These are phyloP conservation scores for Ceratocystis eucalypticola DNA, from an alignment of 2,329 filamentous ascomycete genomes.

Conservation along the genomic window DNA sequence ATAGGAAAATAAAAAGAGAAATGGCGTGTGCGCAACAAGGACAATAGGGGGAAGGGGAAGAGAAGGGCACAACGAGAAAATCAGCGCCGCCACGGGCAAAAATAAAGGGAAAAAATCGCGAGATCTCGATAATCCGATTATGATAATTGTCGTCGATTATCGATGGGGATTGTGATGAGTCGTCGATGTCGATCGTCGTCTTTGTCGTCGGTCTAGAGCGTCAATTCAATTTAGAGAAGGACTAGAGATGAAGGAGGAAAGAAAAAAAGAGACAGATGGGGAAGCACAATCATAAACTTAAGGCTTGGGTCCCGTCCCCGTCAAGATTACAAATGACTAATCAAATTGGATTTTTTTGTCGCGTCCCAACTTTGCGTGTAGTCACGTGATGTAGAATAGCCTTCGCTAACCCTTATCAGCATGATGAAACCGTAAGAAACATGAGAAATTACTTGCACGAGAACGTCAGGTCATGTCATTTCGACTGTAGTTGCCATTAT, in stretches of 20 bases:
- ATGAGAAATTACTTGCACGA: too few species aligned
- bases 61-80: too few species aligned
- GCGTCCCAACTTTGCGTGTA: background rate
- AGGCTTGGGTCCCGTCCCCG: background rate
- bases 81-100: background rate
- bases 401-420: too few species aligned
- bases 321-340: background rate
- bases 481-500: too few species aligned
- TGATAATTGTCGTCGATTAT: background rate
- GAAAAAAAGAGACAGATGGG: background rate
- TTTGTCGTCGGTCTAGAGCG: background rate
- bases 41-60: background rate
- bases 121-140: background rate
- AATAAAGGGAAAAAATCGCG: background rate
- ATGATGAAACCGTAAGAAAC: too few species aligned
- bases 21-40: slow-evolving; percentile 18
- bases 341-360: background rate
- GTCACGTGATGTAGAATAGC: background rate
- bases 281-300: background rate
- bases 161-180: background rate
- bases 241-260: slow-evolving; percentile 8
- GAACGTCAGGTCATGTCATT: too few species aligned
- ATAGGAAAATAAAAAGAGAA: slow-evolving; percentile 27
- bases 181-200: slow-evolving; percentile 3
- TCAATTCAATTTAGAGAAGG: background rate